A percentile compares a stretch with the other conserved stretches of the same genome.
Evolutionary conservation across 345 rosid species (phyloP).

Genomic region (Arabis hirsuta): DNA sequence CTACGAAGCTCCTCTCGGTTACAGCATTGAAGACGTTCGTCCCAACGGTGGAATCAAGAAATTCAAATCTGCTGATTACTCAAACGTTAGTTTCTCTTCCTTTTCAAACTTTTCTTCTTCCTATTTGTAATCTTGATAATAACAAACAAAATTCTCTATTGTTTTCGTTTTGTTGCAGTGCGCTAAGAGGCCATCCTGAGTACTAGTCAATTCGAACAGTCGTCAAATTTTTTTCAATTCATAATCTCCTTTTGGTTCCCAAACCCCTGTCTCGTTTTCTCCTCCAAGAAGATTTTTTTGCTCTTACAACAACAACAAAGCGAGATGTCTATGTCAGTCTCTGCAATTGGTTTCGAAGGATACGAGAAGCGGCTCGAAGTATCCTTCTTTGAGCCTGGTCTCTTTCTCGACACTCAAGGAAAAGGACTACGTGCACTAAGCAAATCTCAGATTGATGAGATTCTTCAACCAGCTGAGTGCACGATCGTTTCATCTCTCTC

Average conservation of each 20-base stretch:
- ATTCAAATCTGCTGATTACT: constrained; percentile 88
- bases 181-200: constrained; percentile 88
- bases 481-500: constrained; percentile 68
- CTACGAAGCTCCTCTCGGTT: constrained; percentile 84
- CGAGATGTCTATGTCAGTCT: constrained; percentile 52
- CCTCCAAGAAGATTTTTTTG: background rate
- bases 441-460: constrained; percentile 59
- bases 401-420: constrained; percentile 57
- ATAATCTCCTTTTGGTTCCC: constrained; percentile 25
- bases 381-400: constrained; percentile 54
- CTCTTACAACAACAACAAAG: constrained; percentile 19
- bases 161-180: constrained; percentile 53
- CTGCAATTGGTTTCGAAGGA: constrained; percentile 77
- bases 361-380: constrained; percentile 79
- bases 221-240: background rate
- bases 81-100: constrained; percentile 45
- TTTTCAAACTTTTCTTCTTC: no score
- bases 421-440: constrained; percentile 57
- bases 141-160: background rate
- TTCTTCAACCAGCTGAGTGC: constrained; percentile 69
- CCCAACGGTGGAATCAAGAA: constrained; percentile 85
- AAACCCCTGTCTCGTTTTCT: constrained; percentile 15
- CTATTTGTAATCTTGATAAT: no score
- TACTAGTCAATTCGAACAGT: background rate
- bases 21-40: constrained; percentile 91